Conservation (phyloP, 2,329 filamentous ascomycete genomes). For the Fusarium torreyae region DNA sequence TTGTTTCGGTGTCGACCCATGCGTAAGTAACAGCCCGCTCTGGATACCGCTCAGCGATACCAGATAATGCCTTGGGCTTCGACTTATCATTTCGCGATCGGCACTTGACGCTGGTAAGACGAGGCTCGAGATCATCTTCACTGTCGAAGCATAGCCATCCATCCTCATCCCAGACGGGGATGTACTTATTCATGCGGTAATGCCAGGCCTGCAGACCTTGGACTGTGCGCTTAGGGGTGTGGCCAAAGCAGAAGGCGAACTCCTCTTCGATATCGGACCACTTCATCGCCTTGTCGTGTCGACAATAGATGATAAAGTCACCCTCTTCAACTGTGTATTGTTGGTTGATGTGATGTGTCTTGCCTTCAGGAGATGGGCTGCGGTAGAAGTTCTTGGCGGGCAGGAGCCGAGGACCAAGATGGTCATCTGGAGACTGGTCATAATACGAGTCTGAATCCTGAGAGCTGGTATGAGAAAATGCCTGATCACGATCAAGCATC, state of each 20-base stretch:
- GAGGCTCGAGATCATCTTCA: constrained; percentile 55
- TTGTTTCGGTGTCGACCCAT: constrained; percentile 60
- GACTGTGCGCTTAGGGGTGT: constrained; percentile 55
- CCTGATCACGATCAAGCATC: no score
- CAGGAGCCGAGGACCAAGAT: constrained; percentile 24
- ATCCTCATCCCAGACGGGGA: constrained; percentile 56
- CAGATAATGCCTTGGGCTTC: constrained; percentile 54
- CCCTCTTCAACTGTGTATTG: constrained; percentile 61
- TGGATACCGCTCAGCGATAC: constrained; percentile 60
- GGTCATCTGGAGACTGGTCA: no score
- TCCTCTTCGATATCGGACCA: constrained; percentile 58
- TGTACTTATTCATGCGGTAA: constrained; percentile 59
- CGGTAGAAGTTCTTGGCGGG: constrained; percentile 50
- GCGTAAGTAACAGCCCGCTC: constrained; percentile 63
- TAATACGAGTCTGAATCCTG: no score
- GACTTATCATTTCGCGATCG: constrained; percentile 53
- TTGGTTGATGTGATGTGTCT: constrained; percentile 59
- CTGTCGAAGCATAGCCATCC: constrained; percentile 58
- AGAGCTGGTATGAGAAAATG: no score
- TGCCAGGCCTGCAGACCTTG: constrained; percentile 60
- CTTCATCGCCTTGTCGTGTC: constrained; percentile 59
- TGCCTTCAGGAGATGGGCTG: constrained; percentile 54
- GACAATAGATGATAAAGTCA: constrained; percentile 60
- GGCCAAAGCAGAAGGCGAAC: constrained; percentile 55
- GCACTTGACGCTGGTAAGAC: constrained; percentile 56